Conservation (phyloP, 2,329 filamentous ascomycete genomes). For the Alternaria sp. region DNA sequence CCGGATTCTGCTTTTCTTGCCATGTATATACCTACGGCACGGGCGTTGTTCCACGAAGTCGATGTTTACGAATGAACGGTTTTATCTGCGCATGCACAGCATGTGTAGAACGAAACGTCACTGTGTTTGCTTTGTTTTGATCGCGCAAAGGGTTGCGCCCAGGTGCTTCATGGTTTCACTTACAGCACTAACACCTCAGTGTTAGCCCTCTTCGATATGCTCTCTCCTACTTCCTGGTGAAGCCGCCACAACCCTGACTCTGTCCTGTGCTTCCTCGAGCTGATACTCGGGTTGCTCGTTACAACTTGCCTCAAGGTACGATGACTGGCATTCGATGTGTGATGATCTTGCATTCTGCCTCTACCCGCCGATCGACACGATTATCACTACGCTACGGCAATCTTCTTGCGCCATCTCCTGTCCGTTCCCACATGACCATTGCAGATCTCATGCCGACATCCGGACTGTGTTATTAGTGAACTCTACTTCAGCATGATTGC, state of each 20-base stretch:
- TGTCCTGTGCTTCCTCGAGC: background rate
- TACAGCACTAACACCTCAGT: background rate
- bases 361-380: conserved; percentile 25
- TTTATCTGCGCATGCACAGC: conserved; percentile 44
- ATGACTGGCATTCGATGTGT: conserved; percentile 7
- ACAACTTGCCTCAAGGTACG: background rate
- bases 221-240: background rate
- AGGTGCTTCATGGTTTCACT: background rate
- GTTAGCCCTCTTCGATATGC: background rate
- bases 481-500: background rate
- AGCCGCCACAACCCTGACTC: background rate
- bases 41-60: conserved; percentile 25
- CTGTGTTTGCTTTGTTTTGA: conserved; percentile 3
- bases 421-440: background rate
- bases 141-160: background rate
- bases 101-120: conserved; percentile 18
- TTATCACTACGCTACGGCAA: conserved; percentile 10
- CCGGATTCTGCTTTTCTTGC: conserved; percentile 30
- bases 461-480: background rate
- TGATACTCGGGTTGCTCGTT: background rate
- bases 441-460: conserved; percentile 3
- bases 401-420: conserved; percentile 11
- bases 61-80: conserved; percentile 48
- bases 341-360: conserved; percentile 4
- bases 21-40: conserved; percentile 48